Evolutionary conservation across 2,329 filamentous ascomycete genomes (phyloP).

Genomic region (Scedosporium apiospermum): DNA sequence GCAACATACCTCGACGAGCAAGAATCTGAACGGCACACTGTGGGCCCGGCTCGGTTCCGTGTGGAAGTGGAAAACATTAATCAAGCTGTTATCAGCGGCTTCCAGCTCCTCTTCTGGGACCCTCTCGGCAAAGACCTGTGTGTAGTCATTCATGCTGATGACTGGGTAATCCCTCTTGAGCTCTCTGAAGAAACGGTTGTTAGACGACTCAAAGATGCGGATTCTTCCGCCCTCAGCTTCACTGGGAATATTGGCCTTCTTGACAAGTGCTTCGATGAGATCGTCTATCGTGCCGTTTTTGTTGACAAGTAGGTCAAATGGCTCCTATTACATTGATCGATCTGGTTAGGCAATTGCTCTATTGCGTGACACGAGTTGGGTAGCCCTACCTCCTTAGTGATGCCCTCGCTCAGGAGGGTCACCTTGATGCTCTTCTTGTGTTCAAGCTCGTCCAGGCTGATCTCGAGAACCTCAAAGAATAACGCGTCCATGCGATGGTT

Average conservation of each 20-base stretch:
- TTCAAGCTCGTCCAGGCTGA: slow-evolving; percentile 86
- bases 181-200: slow-evolving; percentile 75
- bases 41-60: slow-evolving; percentile 77
- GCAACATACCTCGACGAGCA: slow-evolving; percentile 63
- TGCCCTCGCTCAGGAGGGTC: slow-evolving; percentile 78
- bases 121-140: slow-evolving; percentile 69
- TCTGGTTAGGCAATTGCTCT: slow-evolving; percentile 4
- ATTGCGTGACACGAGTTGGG: background rate
- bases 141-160: slow-evolving; percentile 78
- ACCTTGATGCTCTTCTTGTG: slow-evolving; percentile 83
- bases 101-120: slow-evolving; percentile 66
- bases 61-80: slow-evolving; percentile 87
- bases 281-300: slow-evolving; percentile 78
- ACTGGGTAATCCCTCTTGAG: slow-evolving; percentile 62
- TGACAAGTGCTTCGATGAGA: slow-evolving; percentile 64
- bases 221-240: slow-evolving; percentile 62
- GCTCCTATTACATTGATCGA: slow-evolving; percentile 44
- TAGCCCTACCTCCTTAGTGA: slow-evolving; percentile 69
- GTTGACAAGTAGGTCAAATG: slow-evolving; percentile 72
- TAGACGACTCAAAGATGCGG: slow-evolving; percentile 73
- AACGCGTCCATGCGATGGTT: slow-evolving; percentile 70
- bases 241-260: slow-evolving; percentile 70
- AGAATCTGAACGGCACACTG: slow-evolving; percentile 83
- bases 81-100: slow-evolving; percentile 46
- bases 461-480: slow-evolving; percentile 89